phyloP scores from a whole-genome alignment of 1,284 basidiomycete genomes.

The Tausonia pullulans region DNA sequence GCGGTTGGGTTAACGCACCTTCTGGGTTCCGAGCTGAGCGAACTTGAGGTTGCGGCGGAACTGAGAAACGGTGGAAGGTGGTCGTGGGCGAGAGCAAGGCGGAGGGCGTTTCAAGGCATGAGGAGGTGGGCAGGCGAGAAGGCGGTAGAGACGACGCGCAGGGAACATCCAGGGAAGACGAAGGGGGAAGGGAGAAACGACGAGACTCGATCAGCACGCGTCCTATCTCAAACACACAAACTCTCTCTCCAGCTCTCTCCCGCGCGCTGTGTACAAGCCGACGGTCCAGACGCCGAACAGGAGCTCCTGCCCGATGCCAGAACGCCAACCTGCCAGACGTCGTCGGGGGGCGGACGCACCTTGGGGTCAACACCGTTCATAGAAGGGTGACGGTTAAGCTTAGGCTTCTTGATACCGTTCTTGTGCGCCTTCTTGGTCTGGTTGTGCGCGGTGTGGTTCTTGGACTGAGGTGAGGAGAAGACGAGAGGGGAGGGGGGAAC shows the following conservation, averaged over 20 bases:
- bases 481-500: neutral
- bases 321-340: neutral
- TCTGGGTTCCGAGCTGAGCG: constrained; percentile 36
- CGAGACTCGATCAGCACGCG: too few species aligned
- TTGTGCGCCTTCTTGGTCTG: constrained; percentile 70
- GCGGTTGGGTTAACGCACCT: constrained; percentile 18
- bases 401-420: constrained; percentile 85
- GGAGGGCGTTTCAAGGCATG: too few species aligned
- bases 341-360: constrained; percentile 24
- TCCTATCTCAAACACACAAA: too few species aligned
- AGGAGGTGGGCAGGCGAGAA: neutral
- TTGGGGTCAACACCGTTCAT: constrained; percentile 65
- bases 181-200: too few species aligned
- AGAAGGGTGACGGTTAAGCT: constrained; percentile 65
- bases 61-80: constrained; percentile 20
- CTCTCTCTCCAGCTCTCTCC: too few species aligned
- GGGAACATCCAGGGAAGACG: neutral
- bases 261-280: too few species aligned
- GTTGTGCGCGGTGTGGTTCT: constrained; percentile 67
- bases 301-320: too few species aligned
- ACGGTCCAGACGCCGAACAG: too few species aligned
- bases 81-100: neutral
- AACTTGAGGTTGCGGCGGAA: constrained; percentile 39
- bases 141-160: neutral
- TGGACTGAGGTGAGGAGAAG: constrained; percentile 37